phyloP scores from a whole-genome alignment of 768 basidiomycete genomes.

The Termitomyces sp. region DNA sequence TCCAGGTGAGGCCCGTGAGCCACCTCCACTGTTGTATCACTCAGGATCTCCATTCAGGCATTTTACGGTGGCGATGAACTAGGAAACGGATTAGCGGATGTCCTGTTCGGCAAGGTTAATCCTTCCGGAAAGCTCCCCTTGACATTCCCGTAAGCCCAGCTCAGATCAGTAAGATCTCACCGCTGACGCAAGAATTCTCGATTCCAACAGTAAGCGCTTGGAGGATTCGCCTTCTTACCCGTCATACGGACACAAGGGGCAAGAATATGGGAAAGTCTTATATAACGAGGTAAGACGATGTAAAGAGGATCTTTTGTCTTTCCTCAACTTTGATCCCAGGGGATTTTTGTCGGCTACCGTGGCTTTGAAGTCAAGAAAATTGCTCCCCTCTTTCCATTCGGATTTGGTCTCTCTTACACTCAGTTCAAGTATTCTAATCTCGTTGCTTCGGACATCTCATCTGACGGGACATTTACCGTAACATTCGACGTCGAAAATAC shows the following conservation, averaged over 20 bases:
- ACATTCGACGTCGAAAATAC: constrained; percentile 45
- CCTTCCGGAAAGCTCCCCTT: constrained; percentile 57
- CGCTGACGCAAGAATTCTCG: neutral
- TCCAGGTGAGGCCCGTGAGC: constrained; percentile 33
- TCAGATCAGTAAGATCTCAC: neutral
- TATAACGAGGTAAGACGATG: constrained; percentile 40
- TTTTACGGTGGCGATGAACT: constrained; percentile 55
- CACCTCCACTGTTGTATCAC: neutral
- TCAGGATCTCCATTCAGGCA: constrained; percentile 26
- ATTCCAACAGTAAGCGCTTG: constrained; percentile 35
- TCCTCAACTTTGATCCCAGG: constrained; percentile 22
- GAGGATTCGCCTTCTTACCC: constrained; percentile 51
- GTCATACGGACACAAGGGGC: constrained; percentile 39
- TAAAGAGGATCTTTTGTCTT: neutral
- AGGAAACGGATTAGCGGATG: constrained; percentile 56
- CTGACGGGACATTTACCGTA: constrained; percentile 33
- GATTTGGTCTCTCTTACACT: constrained; percentile 60
- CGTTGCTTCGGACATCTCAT: constrained; percentile 28
- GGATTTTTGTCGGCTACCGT: constrained; percentile 52
- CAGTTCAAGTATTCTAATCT: constrained; percentile 50
- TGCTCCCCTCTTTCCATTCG: constrained; percentile 51
- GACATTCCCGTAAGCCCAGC: constrained; percentile 45
- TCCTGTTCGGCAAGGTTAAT: constrained; percentile 58
- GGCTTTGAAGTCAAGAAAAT: constrained; percentile 44
- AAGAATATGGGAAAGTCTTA: constrained; percentile 40